Evolutionary conservation across 148 eudicot species (phyloP).

Genomic region (Rhododendron ovatum): DNA sequence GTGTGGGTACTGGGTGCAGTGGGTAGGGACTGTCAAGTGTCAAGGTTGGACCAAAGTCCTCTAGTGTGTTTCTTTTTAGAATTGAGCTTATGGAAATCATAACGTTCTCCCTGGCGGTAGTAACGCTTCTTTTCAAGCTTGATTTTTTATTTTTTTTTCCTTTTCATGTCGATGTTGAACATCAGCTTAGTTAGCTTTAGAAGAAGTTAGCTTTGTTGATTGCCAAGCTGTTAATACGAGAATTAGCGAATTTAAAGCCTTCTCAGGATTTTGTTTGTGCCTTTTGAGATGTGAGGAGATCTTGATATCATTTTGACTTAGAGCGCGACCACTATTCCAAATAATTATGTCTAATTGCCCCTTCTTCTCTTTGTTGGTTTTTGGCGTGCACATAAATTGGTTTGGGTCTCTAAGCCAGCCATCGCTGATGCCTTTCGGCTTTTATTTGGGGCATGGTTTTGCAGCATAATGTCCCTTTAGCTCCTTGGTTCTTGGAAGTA

Average conservation of each 20-base stretch:
- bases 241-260: neutral
- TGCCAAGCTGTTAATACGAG: neutral
- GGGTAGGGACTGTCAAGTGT: neutral
- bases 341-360: neutral
- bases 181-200: neutral
- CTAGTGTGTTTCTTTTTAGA: neutral
- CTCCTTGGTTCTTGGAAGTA: too few relatives aligned
- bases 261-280: neutral
- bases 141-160: neutral
- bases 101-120: neutral
- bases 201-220: neutral
- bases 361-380: neutral
- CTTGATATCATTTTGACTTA: neutral
- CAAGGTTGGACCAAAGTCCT: neutral
- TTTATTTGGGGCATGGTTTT: too few relatives aligned
- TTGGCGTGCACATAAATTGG: too few relatives aligned
- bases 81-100: neutral
- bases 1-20: neutral
- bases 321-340: neutral
- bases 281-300: neutral
- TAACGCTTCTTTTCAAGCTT: neutral
- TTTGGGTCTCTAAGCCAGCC: too few relatives aligned
- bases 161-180: neutral
- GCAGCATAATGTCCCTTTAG: too few relatives aligned
- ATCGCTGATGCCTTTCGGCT: too few relatives aligned